Evolutionary conservation across 2,329 filamentous ascomycete species (phyloP).

Genomic region (Emmonsia crescens): DNA sequence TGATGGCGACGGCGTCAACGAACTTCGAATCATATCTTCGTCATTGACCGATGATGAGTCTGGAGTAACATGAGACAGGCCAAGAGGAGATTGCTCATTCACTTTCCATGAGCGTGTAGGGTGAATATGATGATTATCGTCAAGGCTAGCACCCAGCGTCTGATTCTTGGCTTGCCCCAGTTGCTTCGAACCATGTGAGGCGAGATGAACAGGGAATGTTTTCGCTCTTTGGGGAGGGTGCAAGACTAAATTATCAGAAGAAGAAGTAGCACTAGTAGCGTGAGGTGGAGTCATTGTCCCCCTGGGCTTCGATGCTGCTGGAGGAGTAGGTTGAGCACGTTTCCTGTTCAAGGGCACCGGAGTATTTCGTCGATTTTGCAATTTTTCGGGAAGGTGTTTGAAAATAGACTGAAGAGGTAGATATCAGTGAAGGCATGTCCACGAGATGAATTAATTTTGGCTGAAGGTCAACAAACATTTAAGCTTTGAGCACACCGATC

Average conservation of each 20-base stretch:
- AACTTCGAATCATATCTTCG: slow-evolving; percentile 6
- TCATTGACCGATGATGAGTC: slow-evolving; percentile 5
- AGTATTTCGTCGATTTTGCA: slow-evolving; percentile 46
- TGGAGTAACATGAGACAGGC: slow-evolving; percentile 5
- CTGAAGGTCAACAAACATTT: slow-evolving; percentile 45
- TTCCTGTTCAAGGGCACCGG: slow-evolving; percentile 39
- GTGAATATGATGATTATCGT: slow-evolving; percentile 17
- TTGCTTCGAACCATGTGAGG: slow-evolving; percentile 15
- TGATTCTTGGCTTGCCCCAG: slow-evolving; percentile 13
- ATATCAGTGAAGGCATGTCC: slow-evolving; percentile 10
- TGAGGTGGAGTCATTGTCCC: slow-evolving; percentile 14
- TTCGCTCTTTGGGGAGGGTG: slow-evolving; percentile 25
- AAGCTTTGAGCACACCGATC: slow-evolving; percentile 73
- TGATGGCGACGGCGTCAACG: slow-evolving; percentile 9
- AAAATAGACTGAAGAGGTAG: slow-evolving; percentile 55
- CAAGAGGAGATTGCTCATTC: slow-evolving; percentile 5
- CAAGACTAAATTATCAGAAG: slow-evolving; percentile 8
- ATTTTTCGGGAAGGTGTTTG: slow-evolving; percentile 64
- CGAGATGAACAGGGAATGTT: slow-evolving; percentile 29
- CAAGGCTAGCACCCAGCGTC: slow-evolving; percentile 22
- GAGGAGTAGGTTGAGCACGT: slow-evolving; percentile 21
- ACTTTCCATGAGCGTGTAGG: not conserved
- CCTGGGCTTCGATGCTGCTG: slow-evolving; percentile 7
- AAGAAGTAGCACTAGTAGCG: slow-evolving; percentile 9
- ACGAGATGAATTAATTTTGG: not conserved